Evolutionary conservation across 2,329 filamentous ascomycete species (phyloP).

Genomic region (Aspergillus amoenus): DNA sequence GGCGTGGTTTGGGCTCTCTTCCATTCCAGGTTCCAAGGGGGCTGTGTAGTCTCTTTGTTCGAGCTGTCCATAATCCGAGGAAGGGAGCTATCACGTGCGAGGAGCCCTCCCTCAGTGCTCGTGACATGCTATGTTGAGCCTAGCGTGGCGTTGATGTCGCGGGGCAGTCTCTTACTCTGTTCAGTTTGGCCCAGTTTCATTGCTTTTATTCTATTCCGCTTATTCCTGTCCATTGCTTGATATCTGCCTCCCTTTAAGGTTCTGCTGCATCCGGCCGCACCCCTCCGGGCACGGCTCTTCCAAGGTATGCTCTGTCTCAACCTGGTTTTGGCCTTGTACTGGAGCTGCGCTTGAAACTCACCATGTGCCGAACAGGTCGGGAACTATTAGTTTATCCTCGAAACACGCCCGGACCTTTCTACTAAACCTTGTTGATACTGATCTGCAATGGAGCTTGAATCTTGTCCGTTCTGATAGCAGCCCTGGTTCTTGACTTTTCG

Average conservation of each 20-base stretch:
- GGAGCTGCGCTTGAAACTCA: neutral
- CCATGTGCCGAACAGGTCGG: neutral
- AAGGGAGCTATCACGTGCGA: neutral
- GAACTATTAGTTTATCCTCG: neutral
- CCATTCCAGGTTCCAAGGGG: too few relatives aligned
- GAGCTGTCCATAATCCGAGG: neutral
- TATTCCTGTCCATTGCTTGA: neutral
- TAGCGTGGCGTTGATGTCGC: slow-evolving; percentile 1
- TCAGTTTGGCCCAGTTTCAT: neutral
- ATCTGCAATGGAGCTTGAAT: slow-evolving; percentile 8
- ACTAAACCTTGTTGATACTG: neutral
- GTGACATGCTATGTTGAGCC: neutral
- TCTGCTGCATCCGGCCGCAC: neutral
- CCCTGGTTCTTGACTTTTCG: slow-evolving; percentile 6
- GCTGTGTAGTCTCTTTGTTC: neutral
- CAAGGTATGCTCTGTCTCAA: neutral
- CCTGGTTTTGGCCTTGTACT: neutral
- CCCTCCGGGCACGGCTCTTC: neutral
- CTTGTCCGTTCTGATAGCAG: slow-evolving; percentile 6
- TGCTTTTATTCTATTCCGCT: neutral
- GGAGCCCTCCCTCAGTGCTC: neutral
- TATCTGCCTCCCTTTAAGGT: neutral
- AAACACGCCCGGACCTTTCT: neutral
- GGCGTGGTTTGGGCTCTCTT: neutral
- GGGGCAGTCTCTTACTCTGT: neutral